Evolutionary conservation across 768 basidiomycete genomes (phyloP).

Genomic region (Collybiopsis confluens): DNA sequence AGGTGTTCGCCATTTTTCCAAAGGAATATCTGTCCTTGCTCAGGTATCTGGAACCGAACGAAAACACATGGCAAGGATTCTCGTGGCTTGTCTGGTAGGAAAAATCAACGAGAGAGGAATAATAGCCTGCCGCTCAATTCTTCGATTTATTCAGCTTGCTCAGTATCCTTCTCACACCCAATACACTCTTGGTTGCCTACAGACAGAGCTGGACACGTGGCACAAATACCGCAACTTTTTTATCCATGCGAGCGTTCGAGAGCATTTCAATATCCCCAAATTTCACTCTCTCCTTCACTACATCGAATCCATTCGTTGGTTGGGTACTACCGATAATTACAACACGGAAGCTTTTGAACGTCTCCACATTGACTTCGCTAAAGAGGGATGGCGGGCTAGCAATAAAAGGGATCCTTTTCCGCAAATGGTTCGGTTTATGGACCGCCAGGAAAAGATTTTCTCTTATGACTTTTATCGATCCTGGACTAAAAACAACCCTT

Average conservation of each 20-base stretch:
- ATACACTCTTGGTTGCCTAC: background rate
- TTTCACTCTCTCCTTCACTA: background rate
- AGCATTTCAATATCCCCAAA: background rate
- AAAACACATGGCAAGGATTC: background rate
- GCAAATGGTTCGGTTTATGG: no score
- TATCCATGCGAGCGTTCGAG: conserved; percentile 16
- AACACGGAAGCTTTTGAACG: background rate
- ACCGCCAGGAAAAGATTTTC: no score
- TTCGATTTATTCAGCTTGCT: background rate
- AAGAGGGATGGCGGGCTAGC: background rate
- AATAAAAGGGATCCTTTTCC: no score
- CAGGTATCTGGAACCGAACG: no score
- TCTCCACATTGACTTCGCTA: background rate
- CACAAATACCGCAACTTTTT: background rate
- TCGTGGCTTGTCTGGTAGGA: background rate
- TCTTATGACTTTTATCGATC: no score
- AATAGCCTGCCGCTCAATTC: background rate
- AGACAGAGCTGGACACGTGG: background rate
- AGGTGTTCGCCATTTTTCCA: no score
- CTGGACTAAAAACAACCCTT: no score
- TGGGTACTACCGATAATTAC: background rate
- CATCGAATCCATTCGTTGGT: background rate
- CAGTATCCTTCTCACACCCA: conserved; percentile 4
- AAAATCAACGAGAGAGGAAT: background rate
- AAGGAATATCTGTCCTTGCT: no score